Percentiles rank a stretch among this genome's conserved stretches.
Evolutionary conservation across 139 green algal species (phyloP).

Genomic region (Mesostigma viride): DNA sequence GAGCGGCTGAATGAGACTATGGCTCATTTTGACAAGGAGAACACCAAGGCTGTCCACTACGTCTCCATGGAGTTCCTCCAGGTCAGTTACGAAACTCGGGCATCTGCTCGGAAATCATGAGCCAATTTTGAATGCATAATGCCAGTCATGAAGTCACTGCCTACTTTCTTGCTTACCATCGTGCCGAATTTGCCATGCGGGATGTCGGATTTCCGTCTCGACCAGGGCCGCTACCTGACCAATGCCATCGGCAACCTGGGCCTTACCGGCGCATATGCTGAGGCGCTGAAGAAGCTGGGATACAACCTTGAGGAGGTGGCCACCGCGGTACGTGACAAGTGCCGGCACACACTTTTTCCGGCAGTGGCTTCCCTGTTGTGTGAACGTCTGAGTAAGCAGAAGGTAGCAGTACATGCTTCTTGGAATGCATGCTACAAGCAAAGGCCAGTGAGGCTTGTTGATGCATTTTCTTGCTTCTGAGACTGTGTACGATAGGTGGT

Average conservation of each 20-base stretch:
- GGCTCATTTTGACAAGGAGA: constrained; percentile 36
- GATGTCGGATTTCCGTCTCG: background rate
- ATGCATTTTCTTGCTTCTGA: too few species aligned
- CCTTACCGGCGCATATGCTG: constrained; percentile 62
- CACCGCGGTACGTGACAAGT: constrained; percentile 1
- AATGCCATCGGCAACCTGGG: constrained; percentile 95
- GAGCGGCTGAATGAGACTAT: constrained; percentile 40
- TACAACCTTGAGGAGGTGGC: constrained; percentile 51
- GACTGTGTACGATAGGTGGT: too few species aligned
- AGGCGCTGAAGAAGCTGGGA: constrained; percentile 59
- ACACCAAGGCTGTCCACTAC: constrained; percentile 95
- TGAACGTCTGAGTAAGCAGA: too few species aligned
- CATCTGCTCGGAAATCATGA: too few species aligned
- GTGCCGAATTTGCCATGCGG: background rate
- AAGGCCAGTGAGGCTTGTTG: too few species aligned
- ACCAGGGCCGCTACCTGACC: constrained; percentile 75
- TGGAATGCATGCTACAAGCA: too few species aligned
- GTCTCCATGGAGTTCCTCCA: constrained; percentile 85
- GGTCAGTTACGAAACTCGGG: constrained; percentile 14
- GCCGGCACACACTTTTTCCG: background rate
- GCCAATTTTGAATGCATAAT: background rate
- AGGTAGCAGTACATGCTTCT: too few species aligned
- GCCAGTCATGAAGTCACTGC: background rate
- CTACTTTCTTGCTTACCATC: background rate
- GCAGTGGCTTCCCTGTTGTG: background rate